Conservation (phyloP, 106 monocot species). For the Allium cepa region DNA sequence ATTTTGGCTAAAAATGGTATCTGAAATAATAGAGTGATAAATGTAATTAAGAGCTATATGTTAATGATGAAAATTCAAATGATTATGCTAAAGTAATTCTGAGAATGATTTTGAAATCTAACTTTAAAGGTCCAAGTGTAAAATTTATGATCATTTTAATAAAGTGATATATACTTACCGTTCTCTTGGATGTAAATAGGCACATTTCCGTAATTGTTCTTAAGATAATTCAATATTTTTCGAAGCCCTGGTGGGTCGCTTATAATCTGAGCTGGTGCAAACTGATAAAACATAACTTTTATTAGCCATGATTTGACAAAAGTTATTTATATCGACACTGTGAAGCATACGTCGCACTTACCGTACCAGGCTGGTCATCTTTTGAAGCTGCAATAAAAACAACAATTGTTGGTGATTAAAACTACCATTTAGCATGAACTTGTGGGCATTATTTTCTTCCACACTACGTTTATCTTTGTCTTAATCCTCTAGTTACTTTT, state of each 20-base stretch:
- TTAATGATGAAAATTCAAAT: too few species aligned
- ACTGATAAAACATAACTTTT: neutral
- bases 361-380: neutral
- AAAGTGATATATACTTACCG: slow-evolving; percentile 1
- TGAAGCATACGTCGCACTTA: neutral
- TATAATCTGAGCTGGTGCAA: neutral
- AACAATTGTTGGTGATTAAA: neutral
- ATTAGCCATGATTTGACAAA: neutral
- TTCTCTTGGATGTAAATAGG: slow-evolving; percentile 19
- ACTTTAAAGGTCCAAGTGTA: neutral
- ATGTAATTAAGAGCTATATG: too few species aligned
- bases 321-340: neutral
- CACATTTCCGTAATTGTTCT: slow-evolving; percentile 15
- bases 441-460: too few species aligned
- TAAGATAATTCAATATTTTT: slow-evolving; percentile 8
- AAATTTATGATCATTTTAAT: too few species aligned
- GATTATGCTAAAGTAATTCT: too few species aligned
- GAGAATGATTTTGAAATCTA: too few species aligned
- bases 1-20: too few species aligned
- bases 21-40: too few species aligned
- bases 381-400: neutral
- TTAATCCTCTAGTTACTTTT: too few species aligned
- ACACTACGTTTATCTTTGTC: too few species aligned
- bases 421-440: too few species aligned
- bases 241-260: neutral